Evolutionary conservation across 75 land plant species (phyloP), one percentile per base, ranked within the genome.

Genomic region (Picea sitchensis): DNA sequence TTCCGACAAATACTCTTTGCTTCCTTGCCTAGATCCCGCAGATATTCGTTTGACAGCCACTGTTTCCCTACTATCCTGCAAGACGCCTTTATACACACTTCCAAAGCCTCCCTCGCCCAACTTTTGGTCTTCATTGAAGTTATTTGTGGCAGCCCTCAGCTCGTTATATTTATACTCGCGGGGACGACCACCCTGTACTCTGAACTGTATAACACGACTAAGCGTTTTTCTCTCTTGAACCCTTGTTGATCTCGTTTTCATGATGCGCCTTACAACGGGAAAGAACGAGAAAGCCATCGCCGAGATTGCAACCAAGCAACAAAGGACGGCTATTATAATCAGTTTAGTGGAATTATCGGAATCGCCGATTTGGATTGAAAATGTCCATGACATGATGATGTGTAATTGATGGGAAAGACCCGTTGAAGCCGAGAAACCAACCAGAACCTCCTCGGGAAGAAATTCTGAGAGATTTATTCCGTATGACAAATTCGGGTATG

Each of bases 31-130:
- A 34, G 81, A 76, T 76, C 76, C 51, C 17, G 58, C 61, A 5
- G 87, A 82, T 20, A 86, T 68, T 18, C 83, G 75, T 73, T 90
- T 91, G 6, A 91, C 82, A 18, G 92, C 93, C 32, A 91, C 80
- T 1, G 62, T 56, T n/a, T 74, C 14, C 4, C 79, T 76, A 26
- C 56, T 54, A 11, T 61, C 75, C 3, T 47, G 32, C 59, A 86
- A 36, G 31, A 71, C 57, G 9, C 85, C 93, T 64, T 34, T 59
- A 72, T 83, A 91, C 18, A 91, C 93, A 13, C 54, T 12, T 11
- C 90, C 92, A 77, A 91, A 92, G 0, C 92, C 94, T 7, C 94
- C 92, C 63, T 88, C 78, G 3, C 94, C 94, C 51, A 92, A 82
- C 85, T 88, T 88, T 63, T 69, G 76, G 4, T 79, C 78, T 21